A percentile compares a stretch with the other conserved stretches of the same genome.
phyloP scores from a whole-genome alignment of 805 yeast species.

The Yamadazyma takamatsuzukensis region DNA sequence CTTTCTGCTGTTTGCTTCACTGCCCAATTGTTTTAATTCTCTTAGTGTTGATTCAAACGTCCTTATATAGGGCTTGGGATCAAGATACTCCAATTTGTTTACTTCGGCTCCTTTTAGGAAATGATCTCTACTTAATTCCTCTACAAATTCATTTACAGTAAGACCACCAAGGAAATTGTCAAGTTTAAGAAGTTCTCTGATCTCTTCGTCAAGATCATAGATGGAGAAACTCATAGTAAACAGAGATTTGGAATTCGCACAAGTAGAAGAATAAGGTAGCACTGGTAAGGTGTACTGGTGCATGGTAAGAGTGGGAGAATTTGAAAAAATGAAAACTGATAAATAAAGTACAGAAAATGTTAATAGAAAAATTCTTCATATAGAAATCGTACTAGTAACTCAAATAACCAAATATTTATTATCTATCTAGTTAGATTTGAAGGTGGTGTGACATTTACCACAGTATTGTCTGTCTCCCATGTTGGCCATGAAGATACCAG shows the following conservation, averaged over 20 bases:
- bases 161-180: constrained; percentile 67
- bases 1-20: constrained; percentile 51
- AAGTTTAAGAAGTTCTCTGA: constrained; percentile 50
- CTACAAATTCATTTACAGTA: constrained; percentile 76
- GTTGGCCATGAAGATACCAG: constrained; percentile 99
- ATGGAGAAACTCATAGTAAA: constrained; percentile 41
- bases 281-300: too few species aligned
- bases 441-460: constrained; percentile 98
- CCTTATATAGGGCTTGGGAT: constrained; percentile 92
- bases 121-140: constrained; percentile 70
- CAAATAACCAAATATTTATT: too few species aligned
- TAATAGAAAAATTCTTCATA: too few species aligned
- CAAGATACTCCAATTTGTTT: constrained; percentile 54
- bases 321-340: too few species aligned
- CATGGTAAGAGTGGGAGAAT: too few species aligned
- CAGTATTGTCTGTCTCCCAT: constrained; percentile 99
- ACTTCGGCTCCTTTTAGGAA: constrained; percentile 48
- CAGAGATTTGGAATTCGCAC: background rate
- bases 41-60: constrained; percentile 84
- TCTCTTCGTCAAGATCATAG: constrained; percentile 63
- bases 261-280: too few species aligned
- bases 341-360: too few species aligned
- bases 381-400: too few species aligned
- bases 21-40: constrained; percentile 60
- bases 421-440: constrained; percentile 40